phyloP scores from a whole-genome alignment of 73 alveolate genomes.

The Durusdinium trenchii region DNA sequence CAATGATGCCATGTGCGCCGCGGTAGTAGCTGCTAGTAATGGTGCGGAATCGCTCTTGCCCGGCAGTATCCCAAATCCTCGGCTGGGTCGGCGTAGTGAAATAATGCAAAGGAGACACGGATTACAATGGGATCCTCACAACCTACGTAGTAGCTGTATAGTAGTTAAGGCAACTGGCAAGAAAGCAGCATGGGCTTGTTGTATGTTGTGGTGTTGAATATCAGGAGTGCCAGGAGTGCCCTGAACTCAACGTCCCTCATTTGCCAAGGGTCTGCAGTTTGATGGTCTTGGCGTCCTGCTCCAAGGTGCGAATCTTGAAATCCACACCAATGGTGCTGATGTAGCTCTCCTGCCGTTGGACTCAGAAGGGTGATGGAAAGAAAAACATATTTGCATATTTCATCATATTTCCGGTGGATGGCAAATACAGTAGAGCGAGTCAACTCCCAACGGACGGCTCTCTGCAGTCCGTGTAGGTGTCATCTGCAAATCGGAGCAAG shows the following conservation, averaged over 20 bases:
- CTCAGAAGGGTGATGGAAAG: neutral
- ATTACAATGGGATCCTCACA: no score
- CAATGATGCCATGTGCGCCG: slow-evolving; percentile 94
- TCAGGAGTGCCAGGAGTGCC: neutral
- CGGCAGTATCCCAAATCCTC: slow-evolving; percentile 99
- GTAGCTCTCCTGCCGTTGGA: slow-evolving; percentile 82
- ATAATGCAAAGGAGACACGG: no score
- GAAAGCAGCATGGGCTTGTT: no score
- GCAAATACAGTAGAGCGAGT: no score
- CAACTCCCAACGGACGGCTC: no score
- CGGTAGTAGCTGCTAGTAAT: slow-evolving; percentile 88
- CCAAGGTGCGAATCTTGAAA: slow-evolving; percentile 96
- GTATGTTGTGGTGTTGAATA: neutral
- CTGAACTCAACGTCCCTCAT: neutral
- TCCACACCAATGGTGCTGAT: slow-evolving; percentile 96
- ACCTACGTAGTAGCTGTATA: no score
- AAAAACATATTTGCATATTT: neutral
- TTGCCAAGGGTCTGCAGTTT: slow-evolving; percentile 87
- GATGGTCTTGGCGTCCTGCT: slow-evolving; percentile 96
- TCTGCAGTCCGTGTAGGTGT: slow-evolving; percentile 68
- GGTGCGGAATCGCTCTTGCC: slow-evolving; percentile 96
- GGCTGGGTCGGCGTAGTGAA: neutral
- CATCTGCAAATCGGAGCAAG: slow-evolving; percentile 96
- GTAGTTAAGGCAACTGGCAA: no score
- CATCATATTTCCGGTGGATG: no score